Evolutionary conservation across 2,329 filamentous ascomycete genomes (phyloP), one percentile per base, ranked within the genome.

Genomic region (Aspergillus eucalypticola): DNA sequence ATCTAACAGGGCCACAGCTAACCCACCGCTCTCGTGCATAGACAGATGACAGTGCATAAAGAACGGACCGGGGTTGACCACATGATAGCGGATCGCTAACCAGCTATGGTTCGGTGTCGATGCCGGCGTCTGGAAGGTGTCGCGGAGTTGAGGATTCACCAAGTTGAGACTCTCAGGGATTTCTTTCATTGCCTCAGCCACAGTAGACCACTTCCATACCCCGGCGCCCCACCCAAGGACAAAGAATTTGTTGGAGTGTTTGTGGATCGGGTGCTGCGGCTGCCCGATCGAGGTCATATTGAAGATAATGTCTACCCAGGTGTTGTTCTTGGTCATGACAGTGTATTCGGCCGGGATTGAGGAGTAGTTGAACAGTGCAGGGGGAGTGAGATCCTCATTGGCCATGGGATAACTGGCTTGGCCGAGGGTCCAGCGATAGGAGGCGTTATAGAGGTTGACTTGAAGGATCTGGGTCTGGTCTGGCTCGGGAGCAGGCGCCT

Each of bases 1-100:
- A 66, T 84, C 81, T 19, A 83, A 64, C 6, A 83, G 71, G 1
- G 77, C 76, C 54, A 83, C 72, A 0, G 75, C 76, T 80, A 83
- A 83, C 0, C 80, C 81, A 0, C 79, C 80, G 23, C 71, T 70
- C 49, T 82, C 65, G 70, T 84, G 81, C 7, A 73, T 76, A 62
- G 81, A 74, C 17, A 83, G 78, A 67, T 84, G 81, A 61, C 82
- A 84, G 67, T 84, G 82, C 46, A 84, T 63, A 52, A 84, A 66
- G 59, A 76, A 83, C 0, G 79, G 75, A 0, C 81, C 81, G 0
- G 81, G 79, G 57, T 79, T 81, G 0, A 74, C 69, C 1, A 78
- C 77, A 49, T 81, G 76, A 59, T 83, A 84, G 39, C 80, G 63
- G 15, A 82, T 63, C 0, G 75, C 78, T 48, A 80, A 67, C 80